phyloP scores from a whole-genome alignment of 2,329 filamentous ascomycete genomes.

The Microcyclospora pomicola region DNA sequence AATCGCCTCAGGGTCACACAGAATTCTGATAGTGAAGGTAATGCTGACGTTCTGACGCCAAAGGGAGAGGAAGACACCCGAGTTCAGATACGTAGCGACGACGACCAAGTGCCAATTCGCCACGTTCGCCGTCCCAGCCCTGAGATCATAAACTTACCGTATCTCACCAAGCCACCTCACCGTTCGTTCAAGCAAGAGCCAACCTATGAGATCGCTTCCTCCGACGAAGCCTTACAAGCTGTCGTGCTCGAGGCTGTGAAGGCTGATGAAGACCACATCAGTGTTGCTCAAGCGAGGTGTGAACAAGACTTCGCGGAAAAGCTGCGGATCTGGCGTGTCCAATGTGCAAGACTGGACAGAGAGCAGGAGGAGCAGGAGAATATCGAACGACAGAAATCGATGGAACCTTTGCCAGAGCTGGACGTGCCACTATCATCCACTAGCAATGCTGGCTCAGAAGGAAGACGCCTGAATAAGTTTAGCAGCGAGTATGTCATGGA shows the following conservation, averaged over 20 bases:
- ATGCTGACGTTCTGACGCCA: constrained; percentile 19
- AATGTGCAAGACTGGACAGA: constrained; percentile 28
- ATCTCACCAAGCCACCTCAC: constrained; percentile 25
- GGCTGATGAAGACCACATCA: constrained; percentile 14
- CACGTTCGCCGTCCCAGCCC: constrained; percentile 22
- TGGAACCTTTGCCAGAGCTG: constrained; percentile 27
- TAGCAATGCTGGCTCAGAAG: constrained; percentile 37
- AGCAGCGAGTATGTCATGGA: constrained; percentile 62
- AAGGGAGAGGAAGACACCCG: constrained; percentile 16
- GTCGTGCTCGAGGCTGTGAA: constrained; percentile 21
- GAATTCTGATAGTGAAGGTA: constrained; percentile 19
- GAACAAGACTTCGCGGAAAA: constrained; percentile 22
- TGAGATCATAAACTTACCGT: constrained; percentile 31
- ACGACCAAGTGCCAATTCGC: constrained; percentile 7
- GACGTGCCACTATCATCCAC: constrained; percentile 26
- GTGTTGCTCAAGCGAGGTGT: constrained; percentile 18
- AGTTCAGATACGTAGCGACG: constrained; percentile 13
- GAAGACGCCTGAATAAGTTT: constrained; percentile 40
- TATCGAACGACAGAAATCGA: constrained; percentile 21
- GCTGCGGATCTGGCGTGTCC: constrained; percentile 29
- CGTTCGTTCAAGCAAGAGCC: constrained; percentile 11
- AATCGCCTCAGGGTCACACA: constrained; percentile 2
- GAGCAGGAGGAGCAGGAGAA: constrained; percentile 27
- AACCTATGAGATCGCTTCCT: constrained; percentile 23
- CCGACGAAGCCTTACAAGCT: constrained; percentile 21